phyloP scores from a whole-genome alignment of 352 stramenopile species.

The Pythium aphanidermatum region DNA sequence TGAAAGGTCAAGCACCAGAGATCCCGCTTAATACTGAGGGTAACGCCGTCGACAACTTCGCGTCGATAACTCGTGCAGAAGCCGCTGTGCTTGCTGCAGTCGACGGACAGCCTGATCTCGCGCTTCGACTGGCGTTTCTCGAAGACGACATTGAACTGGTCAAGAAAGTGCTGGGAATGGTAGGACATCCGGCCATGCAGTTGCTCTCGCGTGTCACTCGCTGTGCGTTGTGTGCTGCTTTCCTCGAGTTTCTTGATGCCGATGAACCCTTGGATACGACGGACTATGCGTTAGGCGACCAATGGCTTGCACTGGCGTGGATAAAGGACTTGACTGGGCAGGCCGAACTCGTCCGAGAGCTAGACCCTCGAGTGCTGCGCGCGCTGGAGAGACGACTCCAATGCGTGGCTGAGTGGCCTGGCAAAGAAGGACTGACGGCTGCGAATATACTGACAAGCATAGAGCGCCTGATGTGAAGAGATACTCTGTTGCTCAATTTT shows the following conservation, averaged over 20 bases:
- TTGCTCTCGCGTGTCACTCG: slow-evolving; percentile 25
- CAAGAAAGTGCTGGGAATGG: slow-evolving; percentile 25
- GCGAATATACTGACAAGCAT: slow-evolving; percentile 35
- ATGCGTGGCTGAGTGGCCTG: slow-evolving; percentile 19
- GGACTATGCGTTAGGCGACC: slow-evolving; percentile 8
- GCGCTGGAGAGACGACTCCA: slow-evolving; percentile 28
- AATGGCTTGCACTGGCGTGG: slow-evolving; percentile 48
- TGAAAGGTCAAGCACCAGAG: too few relatives aligned
- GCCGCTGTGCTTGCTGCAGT: slow-evolving; percentile 30
- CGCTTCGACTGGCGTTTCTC: slow-evolving; percentile 44
- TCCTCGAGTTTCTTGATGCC: slow-evolving; percentile 35
- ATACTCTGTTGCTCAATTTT: too few relatives aligned
- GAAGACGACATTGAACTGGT: slow-evolving; percentile 45
- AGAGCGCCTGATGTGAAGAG: too few relatives aligned
- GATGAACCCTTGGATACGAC: neutral
- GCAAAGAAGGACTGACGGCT: slow-evolving; percentile 27
- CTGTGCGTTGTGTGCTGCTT: slow-evolving; percentile 48
- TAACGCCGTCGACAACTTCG: neutral
- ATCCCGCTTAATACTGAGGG: too few relatives aligned
- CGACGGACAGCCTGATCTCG: slow-evolving; percentile 40
- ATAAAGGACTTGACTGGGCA: slow-evolving; percentile 22
- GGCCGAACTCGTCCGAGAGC: slow-evolving; percentile 8
- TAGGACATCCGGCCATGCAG: slow-evolving; percentile 27
- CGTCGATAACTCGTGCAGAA: slow-evolving; percentile 31
- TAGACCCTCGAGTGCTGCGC: slow-evolving; percentile 37